Evolutionary conservation across 305 asterid genomes (phyloP).

Genomic region (Fraxinus floribunda): DNA sequence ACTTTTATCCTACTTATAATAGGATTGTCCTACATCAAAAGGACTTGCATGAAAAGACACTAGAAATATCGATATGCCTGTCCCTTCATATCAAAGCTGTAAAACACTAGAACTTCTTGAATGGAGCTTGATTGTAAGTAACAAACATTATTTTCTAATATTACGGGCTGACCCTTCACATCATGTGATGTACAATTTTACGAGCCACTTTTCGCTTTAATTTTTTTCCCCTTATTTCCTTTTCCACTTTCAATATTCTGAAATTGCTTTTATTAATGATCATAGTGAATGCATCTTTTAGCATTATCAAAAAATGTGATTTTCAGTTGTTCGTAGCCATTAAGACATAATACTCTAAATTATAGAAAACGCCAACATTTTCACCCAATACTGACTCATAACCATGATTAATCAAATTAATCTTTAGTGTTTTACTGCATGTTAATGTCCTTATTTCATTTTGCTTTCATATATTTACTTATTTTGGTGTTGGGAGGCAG

Average conservation of each 20-base stretch:
- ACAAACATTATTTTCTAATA: slow-evolving; percentile 1
- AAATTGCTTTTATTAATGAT: slow-evolving; percentile 3
- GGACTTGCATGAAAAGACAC: slow-evolving; percentile 3
- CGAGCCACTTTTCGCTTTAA: neutral
- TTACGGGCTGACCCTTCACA: neutral
- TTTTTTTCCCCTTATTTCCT: slow-evolving; percentile 4
- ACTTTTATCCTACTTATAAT: neutral
- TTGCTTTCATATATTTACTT: neutral
- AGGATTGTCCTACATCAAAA: neutral
- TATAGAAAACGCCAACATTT: neutral
- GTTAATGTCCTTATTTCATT: neutral
- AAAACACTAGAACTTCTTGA: neutral
- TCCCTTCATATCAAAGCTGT: neutral
- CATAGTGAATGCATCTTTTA: slow-evolving; percentile 4
- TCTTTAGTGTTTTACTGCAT: neutral
- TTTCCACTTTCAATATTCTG: slow-evolving; percentile 19
- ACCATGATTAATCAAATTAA: neutral
- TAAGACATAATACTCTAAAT: slow-evolving; percentile 2
- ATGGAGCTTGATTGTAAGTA: neutral
- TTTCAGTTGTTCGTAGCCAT: neutral
- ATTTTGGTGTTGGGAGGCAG: neutral
- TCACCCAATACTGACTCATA: slow-evolving; percentile 1
- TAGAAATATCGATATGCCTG: neutral
- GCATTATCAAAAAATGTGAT: neutral
- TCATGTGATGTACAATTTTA: neutral